phyloP scores from a whole-genome alignment of 208 protist species.

The Porcisia deanei region DNA sequence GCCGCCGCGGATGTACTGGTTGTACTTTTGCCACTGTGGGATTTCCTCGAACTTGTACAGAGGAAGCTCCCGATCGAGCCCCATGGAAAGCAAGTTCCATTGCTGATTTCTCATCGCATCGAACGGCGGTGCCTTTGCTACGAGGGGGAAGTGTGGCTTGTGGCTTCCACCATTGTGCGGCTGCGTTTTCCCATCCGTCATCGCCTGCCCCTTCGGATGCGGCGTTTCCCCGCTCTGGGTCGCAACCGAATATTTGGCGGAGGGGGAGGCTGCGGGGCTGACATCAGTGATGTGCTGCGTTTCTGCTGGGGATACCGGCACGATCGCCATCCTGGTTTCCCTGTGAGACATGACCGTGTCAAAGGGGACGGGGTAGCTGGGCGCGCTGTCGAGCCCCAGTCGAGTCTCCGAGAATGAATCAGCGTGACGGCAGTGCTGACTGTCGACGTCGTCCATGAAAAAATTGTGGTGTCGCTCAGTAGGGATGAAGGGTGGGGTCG shows the following conservation, averaged over 20 bases:
- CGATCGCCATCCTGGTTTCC: background rate
- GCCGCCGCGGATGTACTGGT: conserved; percentile 52
- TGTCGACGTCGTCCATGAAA: conserved; percentile 30
- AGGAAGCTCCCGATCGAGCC: conserved; percentile 24
- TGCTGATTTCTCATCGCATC: conserved; percentile 16
- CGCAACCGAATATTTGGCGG: background rate
- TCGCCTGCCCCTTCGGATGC: background rate
- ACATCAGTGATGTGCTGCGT: background rate
- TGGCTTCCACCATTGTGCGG: background rate
- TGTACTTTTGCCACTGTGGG: conserved; percentile 50
- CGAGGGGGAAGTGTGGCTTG: conserved; percentile 12
- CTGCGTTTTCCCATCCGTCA: background rate
- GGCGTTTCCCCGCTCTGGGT: background rate
- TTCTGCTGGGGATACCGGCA: background rate
- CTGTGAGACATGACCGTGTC: conserved; percentile 9
- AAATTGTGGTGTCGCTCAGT: conserved; percentile 37
- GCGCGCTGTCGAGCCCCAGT: background rate
- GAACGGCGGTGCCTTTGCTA: conserved; percentile 18
- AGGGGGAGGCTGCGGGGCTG: background rate
- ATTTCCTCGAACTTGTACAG: conserved; percentile 58
- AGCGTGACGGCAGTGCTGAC: background rate
- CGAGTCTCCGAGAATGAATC: background rate
- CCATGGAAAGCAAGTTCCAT: conserved; percentile 8
- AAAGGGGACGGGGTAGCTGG: conserved; percentile 1
- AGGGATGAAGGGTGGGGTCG: conserved; percentile 37